Evolutionary conservation across 1,284 basidiomycete species (phyloP).

Genomic region (Microbotryum violaceum): DNA sequence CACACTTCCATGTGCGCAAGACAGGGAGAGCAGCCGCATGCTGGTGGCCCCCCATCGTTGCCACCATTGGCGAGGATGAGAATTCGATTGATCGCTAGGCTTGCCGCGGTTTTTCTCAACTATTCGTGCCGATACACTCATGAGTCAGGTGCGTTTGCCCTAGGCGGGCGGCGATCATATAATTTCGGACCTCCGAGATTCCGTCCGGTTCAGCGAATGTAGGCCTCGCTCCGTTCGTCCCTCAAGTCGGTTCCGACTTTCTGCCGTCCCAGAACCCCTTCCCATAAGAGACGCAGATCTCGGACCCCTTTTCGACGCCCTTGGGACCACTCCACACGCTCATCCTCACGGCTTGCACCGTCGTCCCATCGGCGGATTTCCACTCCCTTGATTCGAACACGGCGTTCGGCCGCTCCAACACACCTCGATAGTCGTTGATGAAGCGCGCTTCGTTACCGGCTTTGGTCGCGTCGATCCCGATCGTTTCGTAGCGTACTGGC

Average conservation of each 20-base stretch:
- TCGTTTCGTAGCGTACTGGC: slow-evolving; percentile 16
- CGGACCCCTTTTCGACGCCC: slow-evolving; percentile 67
- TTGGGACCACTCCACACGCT: slow-evolving; percentile 58
- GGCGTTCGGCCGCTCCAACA: slow-evolving; percentile 58
- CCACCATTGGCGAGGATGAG: too few relatives aligned
- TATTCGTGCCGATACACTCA: too few relatives aligned
- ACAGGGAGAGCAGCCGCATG: too few relatives aligned
- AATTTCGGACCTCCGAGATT: too few relatives aligned
- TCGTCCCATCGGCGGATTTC: slow-evolving; percentile 2
- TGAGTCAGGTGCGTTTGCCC: too few relatives aligned
- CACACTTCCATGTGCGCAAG: too few relatives aligned
- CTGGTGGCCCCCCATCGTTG: too few relatives aligned
- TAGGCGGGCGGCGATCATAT: too few relatives aligned
- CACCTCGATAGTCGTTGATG: slow-evolving; percentile 77
- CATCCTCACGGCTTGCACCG: slow-evolving; percentile 60
- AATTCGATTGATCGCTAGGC: too few relatives aligned
- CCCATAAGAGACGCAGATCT: slow-evolving; percentile 84
- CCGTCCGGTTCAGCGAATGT: too few relatives aligned
- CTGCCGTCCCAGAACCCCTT: slow-evolving; percentile 70
- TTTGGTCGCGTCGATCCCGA: slow-evolving; percentile 58
- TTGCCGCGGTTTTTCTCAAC: too few relatives aligned
- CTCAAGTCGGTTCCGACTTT: background rate
- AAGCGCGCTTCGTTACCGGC: slow-evolving; percentile 81
- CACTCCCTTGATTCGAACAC: slow-evolving; percentile 48
- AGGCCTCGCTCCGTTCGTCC: too few relatives aligned